Conservation (phyloP, 2,329 filamentous ascomycete species). For the Stagonosporopsis tanaceti region DNA sequence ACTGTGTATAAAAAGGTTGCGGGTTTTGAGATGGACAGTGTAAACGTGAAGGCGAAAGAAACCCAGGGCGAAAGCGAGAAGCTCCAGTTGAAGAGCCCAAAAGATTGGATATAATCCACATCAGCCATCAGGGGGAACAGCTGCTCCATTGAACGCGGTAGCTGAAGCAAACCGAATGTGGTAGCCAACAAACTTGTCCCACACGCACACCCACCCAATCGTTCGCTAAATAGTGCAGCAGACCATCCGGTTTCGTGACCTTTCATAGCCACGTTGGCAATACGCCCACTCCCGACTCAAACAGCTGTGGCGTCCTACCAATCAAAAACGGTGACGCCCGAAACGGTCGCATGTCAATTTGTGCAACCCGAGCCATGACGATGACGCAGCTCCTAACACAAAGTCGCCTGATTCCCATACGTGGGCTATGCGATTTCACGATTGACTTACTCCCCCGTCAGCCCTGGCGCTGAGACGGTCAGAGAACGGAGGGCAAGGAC, state of each 20-base stretch:
- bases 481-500: not conserved
- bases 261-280: slow-evolving; percentile 12
- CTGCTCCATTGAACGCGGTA: not conserved
- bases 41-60: slow-evolving; percentile 52
- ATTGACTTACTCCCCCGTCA: slow-evolving; percentile 2
- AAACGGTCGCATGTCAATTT: slow-evolving; percentile 18
- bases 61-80: slow-evolving; percentile 40
- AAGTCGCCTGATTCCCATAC: slow-evolving; percentile 5
- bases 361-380: slow-evolving; percentile 8
- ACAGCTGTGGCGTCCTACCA: slow-evolving; percentile 4
- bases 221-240: not conserved
- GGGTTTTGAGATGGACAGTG: slow-evolving; percentile 56
- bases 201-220: not conserved
- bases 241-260: slow-evolving; percentile 1
- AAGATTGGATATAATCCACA: slow-evolving; percentile 28
- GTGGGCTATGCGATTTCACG: slow-evolving; percentile 7
- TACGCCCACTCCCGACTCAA: slow-evolving; percentile 5
- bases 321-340: slow-evolving; percentile 7
- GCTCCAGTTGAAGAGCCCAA: slow-evolving; percentile 29
- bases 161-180: not conserved
- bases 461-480: slow-evolving; percentile 6
- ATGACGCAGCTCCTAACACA: slow-evolving; percentile 17
- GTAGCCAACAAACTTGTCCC: slow-evolving; percentile 1
- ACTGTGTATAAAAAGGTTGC: slow-evolving; percentile 52
- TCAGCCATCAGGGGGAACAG: not conserved